Evolutionary conservation across 768 basidiomycete species (phyloP).

Genomic region (Tulasnella sp.): DNA sequence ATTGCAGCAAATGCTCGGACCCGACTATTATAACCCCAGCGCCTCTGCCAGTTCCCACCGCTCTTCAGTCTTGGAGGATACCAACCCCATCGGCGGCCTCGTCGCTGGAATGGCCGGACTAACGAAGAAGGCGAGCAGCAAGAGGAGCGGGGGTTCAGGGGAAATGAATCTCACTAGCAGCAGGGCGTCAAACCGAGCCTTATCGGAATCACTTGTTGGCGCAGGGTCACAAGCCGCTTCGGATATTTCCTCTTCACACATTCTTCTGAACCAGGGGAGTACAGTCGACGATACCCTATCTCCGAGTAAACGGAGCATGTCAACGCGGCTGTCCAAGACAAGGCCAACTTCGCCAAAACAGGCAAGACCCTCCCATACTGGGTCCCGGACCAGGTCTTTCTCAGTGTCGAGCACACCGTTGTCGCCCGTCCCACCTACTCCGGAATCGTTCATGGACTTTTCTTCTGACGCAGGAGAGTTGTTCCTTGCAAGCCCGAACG

Average conservation of each 20-base stretch:
- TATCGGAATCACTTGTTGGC: background rate
- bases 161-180: no score
- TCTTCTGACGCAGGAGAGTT: conserved; percentile 9
- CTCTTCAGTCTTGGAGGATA: background rate
- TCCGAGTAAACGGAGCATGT: background rate
- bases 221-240: background rate
- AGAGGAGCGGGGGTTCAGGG: background rate
- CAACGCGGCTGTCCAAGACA: background rate
- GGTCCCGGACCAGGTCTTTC: background rate
- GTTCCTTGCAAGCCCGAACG: background rate
- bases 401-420: background rate
- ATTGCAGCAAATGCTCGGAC: conserved; percentile 72
- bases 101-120: background rate
- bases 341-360: background rate
- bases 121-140: background rate
- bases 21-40: conserved; percentile 14
- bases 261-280: conserved; percentile 2
- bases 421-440: background rate
- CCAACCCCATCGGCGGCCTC: background rate
- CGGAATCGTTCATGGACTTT: conserved; percentile 17
- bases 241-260: conserved; percentile 8
- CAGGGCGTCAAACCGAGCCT: background rate
- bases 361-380: background rate
- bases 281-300: background rate
- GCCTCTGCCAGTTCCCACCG: background rate